Percentiles rank a stretch among this genome's conserved stretches.
Evolutionary conservation across 192 early-diverging fungal species (phyloP).

Genomic region (Haplosporangium gracile): DNA sequence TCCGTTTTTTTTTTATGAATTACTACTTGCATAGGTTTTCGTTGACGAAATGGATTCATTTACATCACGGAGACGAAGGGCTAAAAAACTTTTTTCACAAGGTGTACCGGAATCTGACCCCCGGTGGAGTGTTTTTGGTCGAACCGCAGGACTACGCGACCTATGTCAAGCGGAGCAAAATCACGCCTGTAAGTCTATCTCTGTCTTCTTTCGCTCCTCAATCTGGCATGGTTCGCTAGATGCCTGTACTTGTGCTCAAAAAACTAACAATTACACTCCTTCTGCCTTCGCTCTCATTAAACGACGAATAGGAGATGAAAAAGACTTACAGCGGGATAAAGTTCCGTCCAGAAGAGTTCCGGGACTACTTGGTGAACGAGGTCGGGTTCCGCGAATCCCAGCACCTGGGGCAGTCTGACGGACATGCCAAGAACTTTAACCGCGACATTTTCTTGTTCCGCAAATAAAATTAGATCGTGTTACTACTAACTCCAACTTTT

Average conservation of each 20-base stretch:
- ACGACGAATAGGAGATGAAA: constrained; percentile 31
- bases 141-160: constrained; percentile 76
- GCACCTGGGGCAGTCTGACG: constrained; percentile 39
- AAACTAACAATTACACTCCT: background rate
- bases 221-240: background rate
- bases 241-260: too few relatives aligned
- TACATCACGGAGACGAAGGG: constrained; percentile 79
- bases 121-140: constrained; percentile 75
- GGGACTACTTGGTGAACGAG: constrained; percentile 49
- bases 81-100: constrained; percentile 76
- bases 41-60: constrained; percentile 88
- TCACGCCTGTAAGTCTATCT: constrained; percentile 37
- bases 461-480: constrained; percentile 16
- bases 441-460: constrained; percentile 37
- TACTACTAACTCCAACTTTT: background rate
- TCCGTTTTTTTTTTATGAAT: background rate
- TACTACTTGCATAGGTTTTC: constrained; percentile 57
- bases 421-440: constrained; percentile 40
- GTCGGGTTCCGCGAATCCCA: constrained; percentile 56
- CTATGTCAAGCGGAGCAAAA: constrained; percentile 65
- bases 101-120: constrained; percentile 64
- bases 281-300: background rate
- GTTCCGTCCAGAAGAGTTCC: constrained; percentile 59
- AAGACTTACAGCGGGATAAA: constrained; percentile 51
- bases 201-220: background rate